These are phyloP conservation scores for Pyrenophora seminiperda DNA, from an alignment of 2,329 filamentous ascomycete genomes.

Conservation along the genomic window DNA sequence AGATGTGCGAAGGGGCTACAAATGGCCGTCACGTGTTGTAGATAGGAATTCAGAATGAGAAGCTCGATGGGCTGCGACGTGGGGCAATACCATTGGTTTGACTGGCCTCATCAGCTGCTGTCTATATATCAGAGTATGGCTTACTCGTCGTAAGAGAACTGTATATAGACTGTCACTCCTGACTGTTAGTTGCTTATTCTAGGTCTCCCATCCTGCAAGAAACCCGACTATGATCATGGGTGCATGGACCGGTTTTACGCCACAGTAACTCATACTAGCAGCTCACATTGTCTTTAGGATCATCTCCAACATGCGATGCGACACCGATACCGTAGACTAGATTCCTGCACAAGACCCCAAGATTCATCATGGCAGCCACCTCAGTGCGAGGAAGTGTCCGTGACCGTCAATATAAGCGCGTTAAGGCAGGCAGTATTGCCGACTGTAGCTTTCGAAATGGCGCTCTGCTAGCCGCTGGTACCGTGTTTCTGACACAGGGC, in stretches of 20 bases:
- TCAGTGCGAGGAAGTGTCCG: neutral
- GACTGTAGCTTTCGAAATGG: neutral
- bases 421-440: neutral
- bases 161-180: neutral
- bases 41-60: neutral
- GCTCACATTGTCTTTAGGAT: neutral
- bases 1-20: neutral
- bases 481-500: neutral
- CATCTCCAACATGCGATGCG: neutral
- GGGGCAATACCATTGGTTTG: constrained; percentile 1
- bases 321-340: neutral
- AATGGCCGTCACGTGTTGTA: constrained; percentile 1
- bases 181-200: constrained; percentile 1
- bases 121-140: constrained; percentile 1
- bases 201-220: neutral
- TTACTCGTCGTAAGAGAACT: neutral
- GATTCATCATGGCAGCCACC: neutral
- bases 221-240: neutral
- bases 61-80: neutral
- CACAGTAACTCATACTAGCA: neutral
- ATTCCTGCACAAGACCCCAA: neutral
- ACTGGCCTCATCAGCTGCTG: neutral
- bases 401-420: neutral
- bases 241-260: neutral
- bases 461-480: neutral